Evolutionary conservation across 2,329 filamentous ascomycete species (phyloP).

Genomic region (Colletotrichum gloeosporioides): DNA sequence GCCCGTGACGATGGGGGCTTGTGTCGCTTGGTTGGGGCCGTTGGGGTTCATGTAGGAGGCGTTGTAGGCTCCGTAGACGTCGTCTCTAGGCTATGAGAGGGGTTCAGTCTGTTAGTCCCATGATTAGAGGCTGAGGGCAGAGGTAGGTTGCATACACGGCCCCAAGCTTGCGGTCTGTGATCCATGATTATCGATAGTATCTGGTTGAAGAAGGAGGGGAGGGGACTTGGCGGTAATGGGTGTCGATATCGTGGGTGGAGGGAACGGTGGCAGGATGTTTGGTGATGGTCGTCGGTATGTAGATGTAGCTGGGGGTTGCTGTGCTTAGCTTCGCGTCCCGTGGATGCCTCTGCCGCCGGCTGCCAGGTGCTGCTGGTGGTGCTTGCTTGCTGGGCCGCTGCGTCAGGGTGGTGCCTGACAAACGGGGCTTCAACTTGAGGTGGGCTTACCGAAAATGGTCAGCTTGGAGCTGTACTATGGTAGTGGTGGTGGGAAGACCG

Average conservation of each 20-base stretch:
- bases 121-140: constrained; percentile 10
- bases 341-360: constrained; percentile 27
- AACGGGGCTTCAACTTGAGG: constrained; percentile 7
- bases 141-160: constrained; percentile 60
- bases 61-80: constrained; percentile 95
- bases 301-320: constrained; percentile 11
- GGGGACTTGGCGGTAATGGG: not conserved
- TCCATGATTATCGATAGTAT: constrained; percentile 58
- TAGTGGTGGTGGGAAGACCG: not conserved
- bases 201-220: not conserved
- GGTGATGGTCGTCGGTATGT: constrained; percentile 1
- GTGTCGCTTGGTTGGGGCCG: constrained; percentile 83
- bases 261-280: not conserved
- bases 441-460: constrained; percentile 10
- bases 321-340: constrained; percentile 30
- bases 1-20: constrained; percentile 92
- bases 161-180: constrained; percentile 76
- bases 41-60: constrained; percentile 77
- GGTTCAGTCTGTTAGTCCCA: constrained; percentile 21
- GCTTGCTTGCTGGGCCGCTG: not conserved
- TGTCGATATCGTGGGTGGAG: constrained; percentile 17
- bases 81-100: constrained; percentile 81
- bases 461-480: constrained; percentile 1
- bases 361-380: not conserved
- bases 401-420: constrained; percentile 17